Evolutionary conservation across 805 yeast genomes (phyloP).

Genomic region (Cyberlindnera saturnus): DNA sequence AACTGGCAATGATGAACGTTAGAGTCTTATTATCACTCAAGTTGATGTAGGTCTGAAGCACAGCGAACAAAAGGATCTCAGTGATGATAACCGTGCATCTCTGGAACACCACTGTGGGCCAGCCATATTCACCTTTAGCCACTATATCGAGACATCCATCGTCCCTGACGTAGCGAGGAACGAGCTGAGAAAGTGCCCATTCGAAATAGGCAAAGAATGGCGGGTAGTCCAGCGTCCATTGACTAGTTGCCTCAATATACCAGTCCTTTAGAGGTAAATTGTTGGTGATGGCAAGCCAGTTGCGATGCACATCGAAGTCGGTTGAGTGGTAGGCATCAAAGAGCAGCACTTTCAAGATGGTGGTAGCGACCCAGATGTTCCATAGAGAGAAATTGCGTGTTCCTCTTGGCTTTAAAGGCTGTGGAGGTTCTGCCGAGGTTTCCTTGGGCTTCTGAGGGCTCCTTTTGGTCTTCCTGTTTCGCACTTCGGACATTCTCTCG

Average conservation of each 20-base stretch:
- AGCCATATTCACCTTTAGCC: conserved; percentile 58
- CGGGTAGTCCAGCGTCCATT: conserved; percentile 97
- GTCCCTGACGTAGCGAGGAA: conserved; percentile 50
- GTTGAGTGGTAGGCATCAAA: conserved; percentile 85
- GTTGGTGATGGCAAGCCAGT: conserved; percentile 91
- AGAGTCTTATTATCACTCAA: conserved; percentile 34
- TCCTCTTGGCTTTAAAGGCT: conserved; percentile 1
- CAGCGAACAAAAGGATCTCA: conserved; percentile 63
- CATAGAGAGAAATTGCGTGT: conserved; percentile 43
- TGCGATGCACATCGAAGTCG: conserved; percentile 95
- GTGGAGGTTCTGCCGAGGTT: background rate
- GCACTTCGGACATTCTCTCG: conserved; percentile 10
- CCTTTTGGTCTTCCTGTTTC: conserved; percentile 7
- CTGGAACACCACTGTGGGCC: conserved; percentile 80
- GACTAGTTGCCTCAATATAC: conserved; percentile 74
- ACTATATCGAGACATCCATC: conserved; percentile 80
- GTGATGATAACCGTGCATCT: conserved; percentile 72
- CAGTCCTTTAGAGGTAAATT: conserved; percentile 69
- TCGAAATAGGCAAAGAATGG: conserved; percentile 97
- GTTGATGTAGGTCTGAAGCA: conserved; percentile 67
- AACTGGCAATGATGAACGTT: conserved; percentile 71
- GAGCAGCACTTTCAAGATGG: conserved; percentile 54
- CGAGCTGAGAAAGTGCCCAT: conserved; percentile 66
- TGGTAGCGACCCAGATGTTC: conserved; percentile 62
- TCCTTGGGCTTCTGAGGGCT: background rate